Evolutionary conservation across 176 grass and related monocot species (phyloP), one percentile per base, ranked within the genome.

Genomic region (Eragrostis nindensis): DNA sequence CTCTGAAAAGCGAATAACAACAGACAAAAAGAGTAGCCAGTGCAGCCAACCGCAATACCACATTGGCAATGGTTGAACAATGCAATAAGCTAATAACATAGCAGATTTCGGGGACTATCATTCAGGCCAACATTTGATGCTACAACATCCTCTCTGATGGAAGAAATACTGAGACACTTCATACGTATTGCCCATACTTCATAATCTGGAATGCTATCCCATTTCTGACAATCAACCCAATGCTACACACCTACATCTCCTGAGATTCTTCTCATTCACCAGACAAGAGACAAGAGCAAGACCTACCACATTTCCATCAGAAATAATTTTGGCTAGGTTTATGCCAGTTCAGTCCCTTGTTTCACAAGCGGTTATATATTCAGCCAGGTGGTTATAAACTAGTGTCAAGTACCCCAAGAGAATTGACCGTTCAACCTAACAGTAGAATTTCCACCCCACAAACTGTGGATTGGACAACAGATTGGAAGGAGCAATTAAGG

Each of bases 81-180:
- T 79, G 24, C 45, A 62, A 52, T 36, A 36, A 36, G 32, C 1
- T 4, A 36, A 36, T 53, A 71, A 47, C 22, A 54, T 71, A 30
- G 29, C 18, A 50, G 5, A 47, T 79, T 54, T 73, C 8, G 32
- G 26, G 26, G 14, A 66, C 68, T 86, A 54, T 36, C 78, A 55
- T 73, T 66, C 39, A 74, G 59, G 41, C 8, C 47, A 45, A 26
- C 12, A 13, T 32, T 32, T 65, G 17, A 44, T 45, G 32, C 22
- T 41, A 39, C 11, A 25, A 13, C 8, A 64, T 62, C 41, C 32
- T 36, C 4, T 36, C 32, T 36, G 2, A 36, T 36, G 32, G 32
- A 36, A 36, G 32, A 36, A 36, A 36, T 36, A 4, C 32, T 36
- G 32, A 36, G 32, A 36, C 32, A 36, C 32, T 36, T 53, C 32